Conservation (phyloP, 108 stramenopile genomes). For the Skeletonema grethae region DNA sequence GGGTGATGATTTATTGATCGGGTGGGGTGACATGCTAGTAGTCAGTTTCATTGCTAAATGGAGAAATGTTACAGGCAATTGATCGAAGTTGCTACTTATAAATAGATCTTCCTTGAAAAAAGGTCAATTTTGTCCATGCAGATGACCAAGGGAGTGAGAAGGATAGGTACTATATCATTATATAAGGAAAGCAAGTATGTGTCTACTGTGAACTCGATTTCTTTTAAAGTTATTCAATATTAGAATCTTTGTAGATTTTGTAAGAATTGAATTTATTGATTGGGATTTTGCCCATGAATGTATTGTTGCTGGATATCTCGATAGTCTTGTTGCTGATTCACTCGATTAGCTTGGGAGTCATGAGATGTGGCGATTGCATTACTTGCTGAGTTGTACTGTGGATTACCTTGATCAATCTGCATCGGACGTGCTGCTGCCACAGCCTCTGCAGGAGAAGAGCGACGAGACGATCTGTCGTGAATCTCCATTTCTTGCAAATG, state of each 20-base stretch:
- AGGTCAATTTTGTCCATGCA: not conserved
- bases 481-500: slow-evolving; percentile 2
- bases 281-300: not conserved
- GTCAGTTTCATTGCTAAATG: not conserved
- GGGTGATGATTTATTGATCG: too few relatives aligned
- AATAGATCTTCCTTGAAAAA: not conserved
- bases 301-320: not conserved
- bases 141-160: not conserved
- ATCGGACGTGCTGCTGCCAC: not conserved
- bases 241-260: not conserved
- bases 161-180: not conserved
- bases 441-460: not conserved
- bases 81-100: not conserved
- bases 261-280: not conserved
- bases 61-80: not conserved
- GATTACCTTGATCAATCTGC: not conserved
- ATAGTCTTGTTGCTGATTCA: not conserved
- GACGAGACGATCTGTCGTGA: slow-evolving; percentile 1
- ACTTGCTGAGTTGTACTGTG: not conserved
- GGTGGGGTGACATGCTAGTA: not conserved
- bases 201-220: not conserved
- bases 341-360: not conserved
- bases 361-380: not conserved
- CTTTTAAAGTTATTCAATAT: not conserved
- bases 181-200: not conserved